phyloP scores from a whole-genome alignment of 2,329 filamentous ascomycete species.

The Cordyceps cateniannulata region DNA sequence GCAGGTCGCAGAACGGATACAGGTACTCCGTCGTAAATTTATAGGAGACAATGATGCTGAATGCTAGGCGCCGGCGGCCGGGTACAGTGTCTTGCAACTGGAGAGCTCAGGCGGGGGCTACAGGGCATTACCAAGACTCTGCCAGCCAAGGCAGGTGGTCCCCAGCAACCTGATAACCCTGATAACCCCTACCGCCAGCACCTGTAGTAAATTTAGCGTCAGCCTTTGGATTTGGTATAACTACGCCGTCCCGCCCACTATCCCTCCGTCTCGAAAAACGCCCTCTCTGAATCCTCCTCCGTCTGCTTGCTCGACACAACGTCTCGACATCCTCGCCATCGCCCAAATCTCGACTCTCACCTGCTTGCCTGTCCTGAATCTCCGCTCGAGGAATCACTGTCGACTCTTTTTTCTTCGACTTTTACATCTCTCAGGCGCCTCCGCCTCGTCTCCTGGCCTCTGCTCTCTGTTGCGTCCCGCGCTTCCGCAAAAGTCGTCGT shows the following conservation, averaged over 20 bases:
- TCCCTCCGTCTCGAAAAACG: not conserved
- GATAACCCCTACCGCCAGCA: no score
- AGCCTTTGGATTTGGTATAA: slow-evolving; percentile 1
- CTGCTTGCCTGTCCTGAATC: not conserved
- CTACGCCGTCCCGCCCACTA: not conserved
- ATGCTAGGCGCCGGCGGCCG: not conserved
- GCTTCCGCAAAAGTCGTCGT: slow-evolving; percentile 11
- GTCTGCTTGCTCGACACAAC: not conserved
- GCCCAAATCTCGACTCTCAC: not conserved
- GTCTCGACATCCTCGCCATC: not conserved
- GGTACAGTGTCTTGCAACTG: not conserved
- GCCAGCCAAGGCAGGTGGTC: not conserved
- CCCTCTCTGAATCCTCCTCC: not conserved
- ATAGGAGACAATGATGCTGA: not conserved
- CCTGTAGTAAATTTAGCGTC: not conserved
- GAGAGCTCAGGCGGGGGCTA: not conserved
- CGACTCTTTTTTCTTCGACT: not conserved
- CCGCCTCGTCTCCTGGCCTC: not conserved
- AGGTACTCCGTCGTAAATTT: no score
- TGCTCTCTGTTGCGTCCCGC: not conserved
- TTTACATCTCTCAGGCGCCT: not conserved
- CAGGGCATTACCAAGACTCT: not conserved
- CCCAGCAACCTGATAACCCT: not conserved
- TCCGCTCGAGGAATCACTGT: not conserved
- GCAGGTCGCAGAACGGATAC: no score